A percentile compares a stretch with the other conserved stretches of the same genome.
These are phyloP conservation scores for Capsicum rhomboideum DNA, from an alignment of 257 asterid genomes.

Conservation along the genomic window DNA sequence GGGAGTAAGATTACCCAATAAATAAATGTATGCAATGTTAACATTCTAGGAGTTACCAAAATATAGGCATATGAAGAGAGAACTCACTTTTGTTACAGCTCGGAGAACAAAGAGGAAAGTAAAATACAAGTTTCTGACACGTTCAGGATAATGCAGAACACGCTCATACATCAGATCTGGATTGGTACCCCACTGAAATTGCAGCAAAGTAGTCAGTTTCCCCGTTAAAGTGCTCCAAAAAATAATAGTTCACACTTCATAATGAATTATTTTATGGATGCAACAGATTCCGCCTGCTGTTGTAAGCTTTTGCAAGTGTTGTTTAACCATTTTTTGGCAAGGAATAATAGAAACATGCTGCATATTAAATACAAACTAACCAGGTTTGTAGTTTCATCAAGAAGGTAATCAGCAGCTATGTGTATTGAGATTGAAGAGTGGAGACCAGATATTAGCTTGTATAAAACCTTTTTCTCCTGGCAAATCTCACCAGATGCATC, in stretches of 20 bases:
- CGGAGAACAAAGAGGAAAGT: slow-evolving; percentile 93
- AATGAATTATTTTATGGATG: background rate
- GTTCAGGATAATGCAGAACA: slow-evolving; percentile 80
- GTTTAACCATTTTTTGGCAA: background rate
- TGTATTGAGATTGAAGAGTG: slow-evolving; percentile 90
- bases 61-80: background rate
- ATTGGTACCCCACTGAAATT: slow-evolving; percentile 86
- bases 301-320: background rate
- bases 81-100: slow-evolving; percentile 83
- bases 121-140: slow-evolving; percentile 83
- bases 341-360: background rate
- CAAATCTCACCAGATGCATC: slow-evolving; percentile 84
- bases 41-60: background rate
- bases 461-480: slow-evolving; percentile 73
- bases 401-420: slow-evolving; percentile 77
- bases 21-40: background rate
- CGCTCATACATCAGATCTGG: slow-evolving; percentile 74
- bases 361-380: slow-evolving; percentile 24
- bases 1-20: background rate
- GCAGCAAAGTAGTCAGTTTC: slow-evolving; percentile 18
- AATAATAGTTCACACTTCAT: background rate
- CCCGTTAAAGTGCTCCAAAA: background rate
- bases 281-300: background rate
- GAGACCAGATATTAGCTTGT: slow-evolving; percentile 88
- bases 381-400: slow-evolving; percentile 70